Evolutionary conservation across 1,284 basidiomycete genomes (phyloP).

Genomic region (Ceratobasidium sp.): DNA sequence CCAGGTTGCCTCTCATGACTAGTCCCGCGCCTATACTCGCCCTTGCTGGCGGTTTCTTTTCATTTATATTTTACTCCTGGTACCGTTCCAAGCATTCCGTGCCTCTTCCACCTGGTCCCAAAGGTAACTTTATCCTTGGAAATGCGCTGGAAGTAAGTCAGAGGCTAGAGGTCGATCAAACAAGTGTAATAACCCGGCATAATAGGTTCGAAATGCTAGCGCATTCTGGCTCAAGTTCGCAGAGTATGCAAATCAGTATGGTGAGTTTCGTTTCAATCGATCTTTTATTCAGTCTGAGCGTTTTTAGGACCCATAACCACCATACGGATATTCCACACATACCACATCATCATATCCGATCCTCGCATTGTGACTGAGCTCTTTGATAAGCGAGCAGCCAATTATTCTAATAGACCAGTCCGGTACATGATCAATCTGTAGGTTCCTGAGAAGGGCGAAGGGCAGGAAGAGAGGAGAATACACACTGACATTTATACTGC

Average conservation of each 20-base stretch:
- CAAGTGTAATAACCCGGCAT: background rate
- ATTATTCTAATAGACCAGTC: slow-evolving; percentile 11
- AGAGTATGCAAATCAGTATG: slow-evolving; percentile 23
- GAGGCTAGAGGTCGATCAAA: background rate
- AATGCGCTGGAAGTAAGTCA: slow-evolving; percentile 23
- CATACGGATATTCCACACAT: slow-evolving; percentile 1
- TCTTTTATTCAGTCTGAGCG: background rate
- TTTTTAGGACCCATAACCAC: slow-evolving; percentile 10
- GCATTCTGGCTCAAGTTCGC: slow-evolving; percentile 38
- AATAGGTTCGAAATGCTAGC: slow-evolving; percentile 31
- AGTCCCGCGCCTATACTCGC: background rate
- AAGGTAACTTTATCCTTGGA: slow-evolving; percentile 19
- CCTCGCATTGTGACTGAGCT: slow-evolving; percentile 13
- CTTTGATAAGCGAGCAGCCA: slow-evolving; percentile 2
- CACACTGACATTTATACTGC: background rate
- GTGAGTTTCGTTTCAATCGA: background rate
- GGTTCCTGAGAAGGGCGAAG: background rate
- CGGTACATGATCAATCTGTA: slow-evolving; percentile 27
- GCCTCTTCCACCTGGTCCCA: slow-evolving; percentile 18
- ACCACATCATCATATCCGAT: background rate
- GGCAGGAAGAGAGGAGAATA: background rate
- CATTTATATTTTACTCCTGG: slow-evolving; percentile 25
- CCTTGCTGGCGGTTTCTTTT: slow-evolving; percentile 22
- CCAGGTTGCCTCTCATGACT: slow-evolving; percentile 2
- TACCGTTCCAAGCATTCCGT: slow-evolving; percentile 15